Base-by-base conservation (phyloP, 2,329 filamentous ascomycete genomes). In the Penicillium sp. region DNA sequence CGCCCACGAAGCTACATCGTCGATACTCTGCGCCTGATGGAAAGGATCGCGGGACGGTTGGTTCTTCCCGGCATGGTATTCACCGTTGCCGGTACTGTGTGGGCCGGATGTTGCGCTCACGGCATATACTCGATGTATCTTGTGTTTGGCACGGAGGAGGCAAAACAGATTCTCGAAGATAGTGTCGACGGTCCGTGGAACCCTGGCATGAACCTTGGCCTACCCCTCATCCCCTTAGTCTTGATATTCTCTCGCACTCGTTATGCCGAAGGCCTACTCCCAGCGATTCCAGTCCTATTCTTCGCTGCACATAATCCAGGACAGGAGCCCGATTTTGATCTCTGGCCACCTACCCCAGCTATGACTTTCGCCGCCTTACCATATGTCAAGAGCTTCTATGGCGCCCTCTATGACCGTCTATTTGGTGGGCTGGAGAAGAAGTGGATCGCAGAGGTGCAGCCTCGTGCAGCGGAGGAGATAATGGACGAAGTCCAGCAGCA, bases 1-100 rank as follows among this genome's bases (percentile, higher is more conserved):
- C 88, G 93, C 52, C 90, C 91, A 14, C 86, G 84, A 70, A 93
- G 93, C 71, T 80, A 86, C 25, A 77, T 95, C 25, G 87, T 98
- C 30, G 85, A 89, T 56, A 70, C 88, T 0, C 84, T 88, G 62
- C 85, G 89, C 54, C 75, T 80, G 16, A 65, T 91, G 10, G 84
- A 89, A 68, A 79, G 81, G 40, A 72, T 79, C 75, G 87, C 81
- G 73, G 85, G 78, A 65, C 83, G 75, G 37, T 81, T 92, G 11
- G 81, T 89, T 25, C 75, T 93, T 4, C 85, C 95, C 5, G 82
- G 88, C 2, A 84, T 87, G 48, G 83, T 90, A 4, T 77, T 80
- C 54, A 79, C 79, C 4, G 64, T 81, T 55, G 76, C 76, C 14
- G 79, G 81, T 0, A 83, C 79, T 10, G 69, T 82, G 26, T 83